These are phyloP conservation scores for Drechslerella coelobrocha DNA, from an alignment of 2,329 filamentous ascomycete genomes.

Conservation along the genomic window DNA sequence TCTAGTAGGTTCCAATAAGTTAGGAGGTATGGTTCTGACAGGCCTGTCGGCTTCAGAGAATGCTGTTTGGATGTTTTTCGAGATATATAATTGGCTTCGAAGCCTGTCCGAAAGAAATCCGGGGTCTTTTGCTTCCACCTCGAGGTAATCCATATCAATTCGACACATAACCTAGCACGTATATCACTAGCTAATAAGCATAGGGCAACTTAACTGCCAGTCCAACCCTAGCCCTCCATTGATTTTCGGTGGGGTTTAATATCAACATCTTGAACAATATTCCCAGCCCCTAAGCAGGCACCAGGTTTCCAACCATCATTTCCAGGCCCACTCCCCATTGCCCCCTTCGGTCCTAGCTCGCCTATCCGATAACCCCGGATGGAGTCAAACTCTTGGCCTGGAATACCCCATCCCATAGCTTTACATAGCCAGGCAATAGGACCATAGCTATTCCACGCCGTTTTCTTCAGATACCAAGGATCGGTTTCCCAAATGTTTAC, in stretches of 20 bases:
- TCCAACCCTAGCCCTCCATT: constrained; percentile 15
- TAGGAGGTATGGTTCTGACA: too few relatives aligned
- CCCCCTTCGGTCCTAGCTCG: constrained; percentile 69
- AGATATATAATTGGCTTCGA: too few relatives aligned
- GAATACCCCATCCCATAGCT: constrained; percentile 61
- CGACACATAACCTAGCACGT: too few relatives aligned
- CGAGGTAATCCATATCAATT: too few relatives aligned
- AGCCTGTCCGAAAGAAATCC: too few relatives aligned
- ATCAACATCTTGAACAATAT: background rate
- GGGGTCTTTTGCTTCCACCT: too few relatives aligned
- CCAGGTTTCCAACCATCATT: constrained; percentile 42
- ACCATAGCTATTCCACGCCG: constrained; percentile 69
- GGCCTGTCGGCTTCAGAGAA: too few relatives aligned
- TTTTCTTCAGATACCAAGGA: constrained; percentile 70
- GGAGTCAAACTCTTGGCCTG: constrained; percentile 62
- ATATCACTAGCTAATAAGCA: constrained; percentile 25
- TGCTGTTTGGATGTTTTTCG: too few relatives aligned
- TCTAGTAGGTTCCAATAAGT: too few relatives aligned
- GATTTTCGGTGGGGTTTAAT: background rate
- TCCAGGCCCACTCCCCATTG: constrained; percentile 58
- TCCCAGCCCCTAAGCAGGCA: constrained; percentile 23
- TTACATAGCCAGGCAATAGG: constrained; percentile 64
- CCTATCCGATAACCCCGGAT: constrained; percentile 64
- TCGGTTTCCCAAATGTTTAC: constrained; percentile 66
- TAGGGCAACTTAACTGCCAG: too few relatives aligned